Conservation (phyloP, 148 eudicot species). For the Fagopyrum tataricum region DNA sequence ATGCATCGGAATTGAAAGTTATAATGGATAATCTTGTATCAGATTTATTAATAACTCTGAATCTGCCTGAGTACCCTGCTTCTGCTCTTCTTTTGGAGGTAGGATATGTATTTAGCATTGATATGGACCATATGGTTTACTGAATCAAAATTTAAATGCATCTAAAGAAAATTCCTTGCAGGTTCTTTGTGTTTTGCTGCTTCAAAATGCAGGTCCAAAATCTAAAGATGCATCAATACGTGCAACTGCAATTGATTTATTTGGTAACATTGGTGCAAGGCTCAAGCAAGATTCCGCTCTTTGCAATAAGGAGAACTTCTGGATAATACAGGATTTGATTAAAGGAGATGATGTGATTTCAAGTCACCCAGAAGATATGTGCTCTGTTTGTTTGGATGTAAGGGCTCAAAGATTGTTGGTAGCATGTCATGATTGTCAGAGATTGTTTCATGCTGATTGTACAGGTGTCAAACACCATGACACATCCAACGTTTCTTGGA, state of each 20-base stretch:
- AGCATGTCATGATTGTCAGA: conserved; percentile 77
- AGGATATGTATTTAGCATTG: conserved; percentile 11
- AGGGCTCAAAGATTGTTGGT: conserved; percentile 42
- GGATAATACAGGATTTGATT: conserved; percentile 62
- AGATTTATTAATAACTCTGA: conserved; percentile 73
- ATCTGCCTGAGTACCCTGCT: conserved; percentile 96
- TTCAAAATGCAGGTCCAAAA: conserved; percentile 93
- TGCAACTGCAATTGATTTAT: conserved; percentile 86
- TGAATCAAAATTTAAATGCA: not conserved
- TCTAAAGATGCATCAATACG: conserved; percentile 81
- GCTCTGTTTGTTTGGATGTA: conserved; percentile 66
- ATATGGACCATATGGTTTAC: not conserved
- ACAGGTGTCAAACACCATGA: conserved; percentile 64
- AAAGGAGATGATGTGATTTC: conserved; percentile 28
- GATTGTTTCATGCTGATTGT: conserved; percentile 76
- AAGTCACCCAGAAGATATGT: conserved; percentile 39
- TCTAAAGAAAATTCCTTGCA: conserved; percentile 39
- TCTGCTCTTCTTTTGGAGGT: conserved; percentile 87
- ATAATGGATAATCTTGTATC: conserved; percentile 80
- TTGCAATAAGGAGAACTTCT: conserved; percentile 53
- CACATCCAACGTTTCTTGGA: conserved; percentile 47
- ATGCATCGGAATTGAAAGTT: conserved; percentile 74
- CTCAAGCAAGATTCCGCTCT: conserved; percentile 78
- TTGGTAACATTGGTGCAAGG: conserved; percentile 91
- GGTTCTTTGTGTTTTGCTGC: conserved; percentile 95